phyloP scores from a whole-genome alignment of 2,329 filamentous ascomycete species.

The Cladosporium sp. region DNA sequence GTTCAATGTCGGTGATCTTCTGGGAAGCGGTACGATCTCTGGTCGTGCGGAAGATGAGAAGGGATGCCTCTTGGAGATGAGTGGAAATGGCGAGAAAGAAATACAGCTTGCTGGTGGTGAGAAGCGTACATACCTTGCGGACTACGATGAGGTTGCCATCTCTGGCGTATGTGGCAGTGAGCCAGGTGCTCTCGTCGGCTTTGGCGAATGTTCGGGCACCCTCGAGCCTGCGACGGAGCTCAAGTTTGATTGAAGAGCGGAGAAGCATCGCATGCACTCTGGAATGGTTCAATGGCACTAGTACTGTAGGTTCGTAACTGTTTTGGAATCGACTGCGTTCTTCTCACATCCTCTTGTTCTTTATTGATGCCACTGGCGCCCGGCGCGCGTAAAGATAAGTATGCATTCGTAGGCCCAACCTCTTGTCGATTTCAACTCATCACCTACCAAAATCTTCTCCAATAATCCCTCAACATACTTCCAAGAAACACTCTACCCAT shows the following conservation, averaged over 20 bases:
- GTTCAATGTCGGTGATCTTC: conserved; percentile 70
- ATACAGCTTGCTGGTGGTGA: conserved; percentile 65
- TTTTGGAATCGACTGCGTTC: conserved; percentile 1
- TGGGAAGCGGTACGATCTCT: conserved; percentile 78
- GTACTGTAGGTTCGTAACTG: conserved; percentile 6
- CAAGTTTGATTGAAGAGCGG: conserved; percentile 19
- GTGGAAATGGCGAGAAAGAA: conserved; percentile 64
- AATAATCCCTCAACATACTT: background rate
- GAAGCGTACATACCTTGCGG: conserved; percentile 69
- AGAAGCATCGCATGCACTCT: background rate
- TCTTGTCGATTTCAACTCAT: background rate
- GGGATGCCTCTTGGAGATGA: conserved; percentile 73
- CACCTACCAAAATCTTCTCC: no score
- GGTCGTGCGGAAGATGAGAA: conserved; percentile 59
- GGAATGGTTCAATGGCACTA: background rate
- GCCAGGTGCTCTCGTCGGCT: conserved; percentile 69
- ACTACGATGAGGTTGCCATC: conserved; percentile 70
- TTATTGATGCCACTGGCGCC: background rate
- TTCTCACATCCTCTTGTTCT: background rate
- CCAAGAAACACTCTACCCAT: background rate
- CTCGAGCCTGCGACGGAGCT: conserved; percentile 53
- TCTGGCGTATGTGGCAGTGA: conserved; percentile 64
- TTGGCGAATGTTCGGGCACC: conserved; percentile 69
- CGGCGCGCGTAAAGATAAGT: background rate
- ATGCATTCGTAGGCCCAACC: background rate